Evolutionary conservation across 495 filamentous ascomycete genomes (phyloP).

Genomic region (Pseudomonodictys pantanalensis): DNA sequence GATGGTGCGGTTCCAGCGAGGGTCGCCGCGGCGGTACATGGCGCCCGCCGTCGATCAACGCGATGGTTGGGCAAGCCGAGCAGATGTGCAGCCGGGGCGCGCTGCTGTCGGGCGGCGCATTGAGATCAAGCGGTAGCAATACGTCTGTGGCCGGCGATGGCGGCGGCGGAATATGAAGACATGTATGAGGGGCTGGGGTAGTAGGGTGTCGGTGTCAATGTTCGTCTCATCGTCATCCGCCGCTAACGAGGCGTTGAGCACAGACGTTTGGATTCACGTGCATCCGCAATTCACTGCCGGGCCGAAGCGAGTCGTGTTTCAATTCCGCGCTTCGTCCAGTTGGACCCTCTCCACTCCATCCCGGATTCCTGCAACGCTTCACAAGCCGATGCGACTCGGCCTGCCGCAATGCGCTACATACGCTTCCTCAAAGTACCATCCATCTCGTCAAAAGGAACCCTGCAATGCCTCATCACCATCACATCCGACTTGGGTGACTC

Average conservation of each 20-base stretch:
- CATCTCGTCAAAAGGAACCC: conserved; percentile 20
- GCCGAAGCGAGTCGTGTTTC: too few species aligned
- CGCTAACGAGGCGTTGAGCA: too few species aligned
- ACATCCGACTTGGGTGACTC: conserved; percentile 88
- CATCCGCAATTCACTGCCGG: too few species aligned
- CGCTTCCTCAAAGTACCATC: conserved; percentile 40
- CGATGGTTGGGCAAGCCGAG: not conserved
- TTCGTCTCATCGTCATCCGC: too few species aligned
- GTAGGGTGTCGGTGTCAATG: not conserved
- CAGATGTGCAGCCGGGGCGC: conserved; percentile 10
- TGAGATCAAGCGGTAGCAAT: not conserved
- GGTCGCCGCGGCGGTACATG: conserved; percentile 72
- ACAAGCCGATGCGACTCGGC: not conserved
- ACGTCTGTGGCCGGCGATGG: not conserved
- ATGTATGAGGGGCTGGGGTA: not conserved
- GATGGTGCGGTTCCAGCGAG: conserved; percentile 88
- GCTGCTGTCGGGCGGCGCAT: conserved; percentile 22
- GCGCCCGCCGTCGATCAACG: conserved; percentile 6
- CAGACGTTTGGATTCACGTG: too few species aligned
- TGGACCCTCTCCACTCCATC: not conserved
- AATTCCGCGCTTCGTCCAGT: not conserved
- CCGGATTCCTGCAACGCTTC: not conserved
- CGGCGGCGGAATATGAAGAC: not conserved
- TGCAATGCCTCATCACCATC: conserved; percentile 62
- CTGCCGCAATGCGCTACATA: conserved; percentile 35